Evolutionary conservation across 495 filamentous ascomycete genomes (phyloP), one percentile per base, ranked within the genome.

Genomic region (Glarea lozoyensis): DNA sequence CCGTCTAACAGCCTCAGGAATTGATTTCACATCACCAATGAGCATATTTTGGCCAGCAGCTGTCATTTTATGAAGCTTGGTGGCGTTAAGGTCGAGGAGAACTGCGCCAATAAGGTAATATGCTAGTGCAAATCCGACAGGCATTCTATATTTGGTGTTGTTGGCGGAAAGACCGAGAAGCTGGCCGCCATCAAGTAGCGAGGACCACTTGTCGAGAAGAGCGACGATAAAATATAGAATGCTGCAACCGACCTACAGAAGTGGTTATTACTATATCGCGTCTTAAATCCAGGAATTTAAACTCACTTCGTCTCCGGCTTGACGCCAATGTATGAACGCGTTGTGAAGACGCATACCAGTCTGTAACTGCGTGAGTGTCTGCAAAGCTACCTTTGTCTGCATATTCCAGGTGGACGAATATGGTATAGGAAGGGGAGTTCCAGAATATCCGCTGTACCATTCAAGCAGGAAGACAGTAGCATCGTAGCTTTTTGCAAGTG

Each of bases 341-440:
- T 72, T 79, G 59, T 80, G 76, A n/a, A 78, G 56, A 18, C 66
- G 60, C 3, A 80, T 65, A 9, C 75, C 76, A 52, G 75, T 76
- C 46, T 79, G 74, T 13, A 68, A 64, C 41, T 66, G 67, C 23
- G 62, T 63, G 37, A 79, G 57, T 21, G 60, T 70, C 49, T 79
- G 72, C 19, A 75, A 48, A 11, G 64, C 76, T 1, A 75, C 75
- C 51, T 75, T 74, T 0, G 66, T 64, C 51, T 72, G 69, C 11
- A 77, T 68, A 37, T 79, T 80, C 75, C 76, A 80, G 5, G 68
- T 69, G n/a, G 74, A 72, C 53, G 70, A 78, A 57, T 72, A 80
- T 0, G 72, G 67, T 40, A 75, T 67, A 0, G 76, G 74, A 23
- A 67, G 58, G 12, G 64, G 61, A 4, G 66, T 67, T 56, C 64